Conservation (phyloP, 441 rosid species). For the Pelargonium australe region DNA sequence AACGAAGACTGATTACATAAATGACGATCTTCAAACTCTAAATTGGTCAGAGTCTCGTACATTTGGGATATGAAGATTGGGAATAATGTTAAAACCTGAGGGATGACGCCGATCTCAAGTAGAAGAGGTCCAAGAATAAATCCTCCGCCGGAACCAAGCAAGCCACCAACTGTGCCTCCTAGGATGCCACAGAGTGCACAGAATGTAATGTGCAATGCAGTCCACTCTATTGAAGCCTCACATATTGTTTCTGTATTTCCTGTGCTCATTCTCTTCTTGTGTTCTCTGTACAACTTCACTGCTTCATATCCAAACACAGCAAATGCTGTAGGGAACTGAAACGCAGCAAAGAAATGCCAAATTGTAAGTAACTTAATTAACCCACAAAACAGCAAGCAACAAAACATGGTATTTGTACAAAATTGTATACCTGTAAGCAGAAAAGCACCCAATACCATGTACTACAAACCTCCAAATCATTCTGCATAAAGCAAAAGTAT, state of each 20-base stretch:
- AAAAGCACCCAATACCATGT: constrained; percentile 72
- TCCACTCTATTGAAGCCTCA: constrained; percentile 3
- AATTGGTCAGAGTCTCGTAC: too few relatives aligned
- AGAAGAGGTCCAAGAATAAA: constrained; percentile 72
- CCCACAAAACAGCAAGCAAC: neutral
- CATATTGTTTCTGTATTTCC: constrained; percentile 40
- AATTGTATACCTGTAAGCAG: constrained; percentile 56
- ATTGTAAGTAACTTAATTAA: neutral
- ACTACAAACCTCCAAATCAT: constrained; percentile 58
- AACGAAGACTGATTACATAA: too few relatives aligned
- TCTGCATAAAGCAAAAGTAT: constrained; percentile 41
- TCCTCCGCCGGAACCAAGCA: constrained; percentile 67
- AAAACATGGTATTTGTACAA: neutral
- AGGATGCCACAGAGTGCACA: constrained; percentile 39
- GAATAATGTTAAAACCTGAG: constrained; percentile 35
- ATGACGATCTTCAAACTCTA: too few relatives aligned
- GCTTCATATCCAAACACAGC: constrained; percentile 56
- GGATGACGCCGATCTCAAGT: constrained; percentile 62
- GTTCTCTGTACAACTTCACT: constrained; percentile 46
- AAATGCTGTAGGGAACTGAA: constrained; percentile 53
- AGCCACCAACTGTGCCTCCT: constrained; percentile 62
- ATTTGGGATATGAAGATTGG: neutral
- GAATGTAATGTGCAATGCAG: constrained; percentile 38
- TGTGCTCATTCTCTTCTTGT: constrained; percentile 39
- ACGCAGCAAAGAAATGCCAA: constrained; percentile 7